A percentile compares a stretch with the other conserved stretches of the same genome.
Evolutionary conservation across 768 basidiomycete genomes (phyloP).

Genomic region (Lanmaoa rubissima): DNA sequence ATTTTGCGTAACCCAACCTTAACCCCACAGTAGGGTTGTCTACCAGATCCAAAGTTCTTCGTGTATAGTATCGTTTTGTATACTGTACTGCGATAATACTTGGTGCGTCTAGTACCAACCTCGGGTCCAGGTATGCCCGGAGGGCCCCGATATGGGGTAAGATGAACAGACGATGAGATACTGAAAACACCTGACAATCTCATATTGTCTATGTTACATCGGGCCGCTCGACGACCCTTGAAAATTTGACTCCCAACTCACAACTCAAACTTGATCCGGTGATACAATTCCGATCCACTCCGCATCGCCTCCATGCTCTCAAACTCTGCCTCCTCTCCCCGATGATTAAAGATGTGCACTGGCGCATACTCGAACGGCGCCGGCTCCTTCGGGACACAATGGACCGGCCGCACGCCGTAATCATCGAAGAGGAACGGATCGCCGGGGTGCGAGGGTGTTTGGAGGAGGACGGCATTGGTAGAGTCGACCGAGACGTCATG

Average conservation of each 20-base stretch:
- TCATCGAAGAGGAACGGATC: slow-evolving; percentile 46
- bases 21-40: no score
- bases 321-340: slow-evolving; percentile 31
- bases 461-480: slow-evolving; percentile 49
- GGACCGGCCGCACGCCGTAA: slow-evolving; percentile 45
- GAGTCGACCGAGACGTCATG: slow-evolving; percentile 59
- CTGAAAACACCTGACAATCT: no score
- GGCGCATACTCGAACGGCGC: slow-evolving; percentile 40
- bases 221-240: no score
- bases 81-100: no score
- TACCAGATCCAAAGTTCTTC: no score
- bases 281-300: slow-evolving; percentile 37
- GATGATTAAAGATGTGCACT: slow-evolving; percentile 33
- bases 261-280: slow-evolving; percentile 37
- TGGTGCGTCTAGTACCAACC: no score
- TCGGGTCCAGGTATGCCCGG: no score
- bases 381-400: slow-evolving; percentile 40
- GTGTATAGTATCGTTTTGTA: no score
- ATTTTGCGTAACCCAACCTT: no score
- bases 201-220: no score
- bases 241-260: not conserved
- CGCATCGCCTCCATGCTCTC: slow-evolving; percentile 40
- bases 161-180: no score
- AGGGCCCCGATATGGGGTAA: no score
- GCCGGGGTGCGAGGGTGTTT: slow-evolving; percentile 37